phyloP scores from a whole-genome alignment of 2,329 filamentous ascomycete species.

The Fusarium tjaetaba region DNA sequence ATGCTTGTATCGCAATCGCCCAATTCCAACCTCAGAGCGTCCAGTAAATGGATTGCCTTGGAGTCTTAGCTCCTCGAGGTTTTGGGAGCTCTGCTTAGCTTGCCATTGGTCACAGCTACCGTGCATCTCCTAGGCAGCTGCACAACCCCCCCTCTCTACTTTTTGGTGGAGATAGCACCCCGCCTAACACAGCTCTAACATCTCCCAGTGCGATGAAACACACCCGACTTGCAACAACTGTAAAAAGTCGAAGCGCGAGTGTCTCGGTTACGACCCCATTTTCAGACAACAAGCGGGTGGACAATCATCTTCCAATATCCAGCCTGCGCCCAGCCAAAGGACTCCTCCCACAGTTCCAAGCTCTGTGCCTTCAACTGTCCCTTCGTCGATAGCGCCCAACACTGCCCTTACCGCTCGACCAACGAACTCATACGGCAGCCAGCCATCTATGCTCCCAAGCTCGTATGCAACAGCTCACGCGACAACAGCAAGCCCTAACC shows the following conservation, averaged over 20 bases:
- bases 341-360: constrained; percentile 48
- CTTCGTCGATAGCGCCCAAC: constrained; percentile 40
- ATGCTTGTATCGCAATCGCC: constrained; percentile 23
- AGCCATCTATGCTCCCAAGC: constrained; percentile 56
- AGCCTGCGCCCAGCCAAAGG: constrained; percentile 47
- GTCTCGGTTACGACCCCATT: constrained; percentile 86
- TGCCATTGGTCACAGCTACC: constrained; percentile 25
- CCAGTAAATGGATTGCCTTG: background rate
- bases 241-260: constrained; percentile 88
- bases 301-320: constrained; percentile 71
- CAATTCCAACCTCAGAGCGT: background rate
- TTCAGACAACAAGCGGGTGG: constrained; percentile 81
- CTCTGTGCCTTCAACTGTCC: constrained; percentile 40
- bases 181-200: constrained; percentile 41
- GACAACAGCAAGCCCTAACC: constrained; percentile 47
- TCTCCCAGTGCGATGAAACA: constrained; percentile 83
- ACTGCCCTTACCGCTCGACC: constrained; percentile 41
- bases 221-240: constrained; percentile 93
- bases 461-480: constrained; percentile 53
- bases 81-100: constrained; percentile 24
- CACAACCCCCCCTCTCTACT: constrained; percentile 23
- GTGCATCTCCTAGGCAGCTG: constrained; percentile 17
- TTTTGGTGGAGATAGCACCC: constrained; percentile 36
- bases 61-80: constrained; percentile 14
- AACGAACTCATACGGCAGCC: constrained; percentile 57